phyloP scores from a whole-genome alignment of 495 filamentous ascomycete species.

The Lichenothelia convexa region DNA sequence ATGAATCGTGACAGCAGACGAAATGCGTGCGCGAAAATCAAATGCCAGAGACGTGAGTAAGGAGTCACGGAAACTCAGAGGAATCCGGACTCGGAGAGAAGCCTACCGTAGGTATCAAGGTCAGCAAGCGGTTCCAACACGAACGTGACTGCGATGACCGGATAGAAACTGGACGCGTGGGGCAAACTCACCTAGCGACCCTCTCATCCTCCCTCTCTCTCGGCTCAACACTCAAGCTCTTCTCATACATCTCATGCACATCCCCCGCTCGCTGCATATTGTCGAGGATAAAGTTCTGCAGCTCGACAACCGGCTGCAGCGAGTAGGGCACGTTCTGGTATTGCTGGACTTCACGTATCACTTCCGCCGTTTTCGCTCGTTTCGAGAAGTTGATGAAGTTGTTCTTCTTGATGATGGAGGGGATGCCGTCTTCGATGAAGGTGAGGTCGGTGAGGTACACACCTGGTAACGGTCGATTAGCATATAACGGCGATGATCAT shows the following conservation, averaged over 20 bases:
- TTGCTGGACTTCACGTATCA: conserved; percentile 94
- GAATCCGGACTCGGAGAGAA: conserved; percentile 60
- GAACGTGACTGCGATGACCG: conserved; percentile 16
- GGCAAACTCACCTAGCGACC: conserved; percentile 48
- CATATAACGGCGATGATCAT: not conserved
- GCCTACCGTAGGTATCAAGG: conserved; percentile 34
- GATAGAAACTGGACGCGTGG: conserved; percentile 12
- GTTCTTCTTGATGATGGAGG: conserved; percentile 82
- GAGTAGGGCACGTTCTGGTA: conserved; percentile 94
- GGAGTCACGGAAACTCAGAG: no score
- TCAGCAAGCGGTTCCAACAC: no score
- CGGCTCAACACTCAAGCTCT: conserved; percentile 79
- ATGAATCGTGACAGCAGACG: no score
- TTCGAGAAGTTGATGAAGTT: conserved; percentile 97
- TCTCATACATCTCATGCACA: conserved; percentile 98
- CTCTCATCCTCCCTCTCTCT: conserved; percentile 92
- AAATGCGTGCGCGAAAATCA: no score
- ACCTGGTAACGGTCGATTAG: conserved; percentile 29
- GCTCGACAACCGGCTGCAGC: conserved; percentile 68
- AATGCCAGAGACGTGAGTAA: no score
- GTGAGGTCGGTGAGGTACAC: conserved; percentile 96
- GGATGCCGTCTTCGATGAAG: conserved; percentile 97
- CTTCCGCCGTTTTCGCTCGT: conserved; percentile 90
- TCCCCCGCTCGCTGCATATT: conserved; percentile 89
- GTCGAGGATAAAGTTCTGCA: conserved; percentile 91